phyloP scores from a whole-genome alignment of 768 basidiomycete species.

The Nevesoporus exiguus region DNA sequence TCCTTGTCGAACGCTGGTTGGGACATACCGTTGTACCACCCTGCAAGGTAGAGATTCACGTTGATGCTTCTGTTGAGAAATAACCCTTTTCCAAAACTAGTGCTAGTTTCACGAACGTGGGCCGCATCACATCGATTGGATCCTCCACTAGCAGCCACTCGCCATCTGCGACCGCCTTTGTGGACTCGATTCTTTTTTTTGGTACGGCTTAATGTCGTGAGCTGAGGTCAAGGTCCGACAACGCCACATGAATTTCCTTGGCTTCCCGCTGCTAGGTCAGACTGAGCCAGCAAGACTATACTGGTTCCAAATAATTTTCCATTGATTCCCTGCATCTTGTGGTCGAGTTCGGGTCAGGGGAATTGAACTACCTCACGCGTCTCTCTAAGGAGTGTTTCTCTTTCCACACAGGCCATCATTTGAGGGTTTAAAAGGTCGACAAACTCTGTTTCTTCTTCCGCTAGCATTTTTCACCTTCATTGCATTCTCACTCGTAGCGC shows the following conservation, averaged over 20 bases:
- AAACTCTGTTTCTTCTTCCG: not conserved
- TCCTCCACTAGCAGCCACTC: not conserved
- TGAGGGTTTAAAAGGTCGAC: not conserved
- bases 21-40: no score
- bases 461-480: not conserved
- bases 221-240: not conserved
- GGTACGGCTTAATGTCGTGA: not conserved
- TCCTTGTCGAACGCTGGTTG: no score
- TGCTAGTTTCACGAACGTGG: no score
- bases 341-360: not conserved
- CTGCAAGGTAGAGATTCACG: no score
- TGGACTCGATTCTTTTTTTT: not conserved
- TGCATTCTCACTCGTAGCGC: not conserved
- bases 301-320: not conserved
- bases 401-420: not conserved
- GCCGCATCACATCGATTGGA: not conserved
- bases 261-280: no score
- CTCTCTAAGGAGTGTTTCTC: not conserved
- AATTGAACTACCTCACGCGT: not conserved
- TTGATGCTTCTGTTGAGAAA: no score
- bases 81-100: no score
- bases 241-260: not conserved
- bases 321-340: not conserved
- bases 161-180: no score
- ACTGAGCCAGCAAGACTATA: no score